A percentile compares a stretch with the other conserved stretches of the same genome.
Conservation (phyloP, 1,284 basidiomycete genomes). For the Tilletia setariae region DNA sequence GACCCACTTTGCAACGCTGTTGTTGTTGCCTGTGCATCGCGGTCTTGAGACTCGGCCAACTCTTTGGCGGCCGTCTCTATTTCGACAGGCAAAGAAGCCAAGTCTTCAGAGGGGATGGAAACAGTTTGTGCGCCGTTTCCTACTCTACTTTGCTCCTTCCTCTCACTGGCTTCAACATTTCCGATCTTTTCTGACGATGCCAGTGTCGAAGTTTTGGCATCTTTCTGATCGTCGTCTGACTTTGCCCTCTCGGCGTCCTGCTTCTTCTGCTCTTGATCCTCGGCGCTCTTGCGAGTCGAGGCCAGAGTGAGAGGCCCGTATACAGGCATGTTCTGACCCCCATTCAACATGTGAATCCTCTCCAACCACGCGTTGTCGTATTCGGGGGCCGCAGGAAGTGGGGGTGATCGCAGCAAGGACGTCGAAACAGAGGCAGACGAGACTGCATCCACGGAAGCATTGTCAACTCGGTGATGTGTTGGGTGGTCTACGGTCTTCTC, state of each 20-base stretch:
- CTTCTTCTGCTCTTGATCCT: background rate
- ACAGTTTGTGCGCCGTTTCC: no score
- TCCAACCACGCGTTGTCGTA: conserved; percentile 44
- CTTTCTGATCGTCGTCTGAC: background rate
- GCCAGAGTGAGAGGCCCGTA: conserved; percentile 4
- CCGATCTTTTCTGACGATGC: no score
- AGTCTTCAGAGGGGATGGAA: background rate
- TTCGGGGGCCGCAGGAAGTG: background rate
- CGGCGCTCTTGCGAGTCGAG: background rate
- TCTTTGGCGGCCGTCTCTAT: background rate
- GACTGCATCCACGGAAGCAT: background rate
- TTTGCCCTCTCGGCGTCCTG: background rate
- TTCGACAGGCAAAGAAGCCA: background rate
- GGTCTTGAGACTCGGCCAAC: no score
- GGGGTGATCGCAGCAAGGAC: background rate
- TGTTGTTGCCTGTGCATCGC: no score
- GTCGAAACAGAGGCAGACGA: background rate
- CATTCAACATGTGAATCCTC: conserved; percentile 46
- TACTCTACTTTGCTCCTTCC: no score
- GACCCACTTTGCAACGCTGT: no score
- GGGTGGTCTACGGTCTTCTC: background rate
- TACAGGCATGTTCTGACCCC: conserved; percentile 37
- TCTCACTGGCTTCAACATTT: no score
- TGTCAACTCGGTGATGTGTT: no score
- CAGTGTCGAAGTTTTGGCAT: no score